Conservation (phyloP, 225 moss, liverwort and hornwort species). For the Rhytidiadelphus loreus region DNA sequence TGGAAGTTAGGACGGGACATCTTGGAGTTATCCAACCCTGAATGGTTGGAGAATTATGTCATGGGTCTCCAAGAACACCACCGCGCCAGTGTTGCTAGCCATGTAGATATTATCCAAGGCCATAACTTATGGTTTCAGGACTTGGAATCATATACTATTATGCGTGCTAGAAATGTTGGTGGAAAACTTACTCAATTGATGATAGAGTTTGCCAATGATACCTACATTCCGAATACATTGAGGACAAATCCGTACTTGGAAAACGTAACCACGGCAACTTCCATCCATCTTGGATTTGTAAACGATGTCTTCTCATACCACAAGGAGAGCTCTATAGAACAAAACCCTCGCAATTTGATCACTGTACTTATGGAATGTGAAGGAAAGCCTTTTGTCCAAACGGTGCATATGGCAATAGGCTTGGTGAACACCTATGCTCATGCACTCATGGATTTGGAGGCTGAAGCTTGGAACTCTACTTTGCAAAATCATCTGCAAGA, state of each 20-base stretch:
- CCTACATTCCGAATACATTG: neutral
- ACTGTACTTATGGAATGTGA: neutral
- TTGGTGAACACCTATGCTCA: too few species aligned
- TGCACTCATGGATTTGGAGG: too few species aligned
- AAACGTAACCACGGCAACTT: neutral
- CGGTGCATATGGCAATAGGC: too few species aligned
- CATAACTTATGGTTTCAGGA: neutral
- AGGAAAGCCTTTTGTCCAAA: neutral
- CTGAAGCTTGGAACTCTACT: too few species aligned
- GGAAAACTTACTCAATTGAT: neutral
- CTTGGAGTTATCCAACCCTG: neutral
- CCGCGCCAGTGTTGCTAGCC: fast-evolving
- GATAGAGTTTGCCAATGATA: neutral
- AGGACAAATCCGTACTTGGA: neutral
- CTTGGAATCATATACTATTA: neutral
- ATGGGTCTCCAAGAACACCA: fast-evolving
- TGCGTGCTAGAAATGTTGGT: neutral
- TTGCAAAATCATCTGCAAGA: too few species aligned
- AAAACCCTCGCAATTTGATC: neutral
- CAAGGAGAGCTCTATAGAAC: neutral
- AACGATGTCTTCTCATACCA: neutral
- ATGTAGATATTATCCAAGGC: neutral
- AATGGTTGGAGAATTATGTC: neutral
- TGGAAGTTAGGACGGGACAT: neutral
- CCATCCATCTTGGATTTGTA: neutral